Conservation (phyloP, 441 rosid genomes). For the Gossypium aridum region DNA sequence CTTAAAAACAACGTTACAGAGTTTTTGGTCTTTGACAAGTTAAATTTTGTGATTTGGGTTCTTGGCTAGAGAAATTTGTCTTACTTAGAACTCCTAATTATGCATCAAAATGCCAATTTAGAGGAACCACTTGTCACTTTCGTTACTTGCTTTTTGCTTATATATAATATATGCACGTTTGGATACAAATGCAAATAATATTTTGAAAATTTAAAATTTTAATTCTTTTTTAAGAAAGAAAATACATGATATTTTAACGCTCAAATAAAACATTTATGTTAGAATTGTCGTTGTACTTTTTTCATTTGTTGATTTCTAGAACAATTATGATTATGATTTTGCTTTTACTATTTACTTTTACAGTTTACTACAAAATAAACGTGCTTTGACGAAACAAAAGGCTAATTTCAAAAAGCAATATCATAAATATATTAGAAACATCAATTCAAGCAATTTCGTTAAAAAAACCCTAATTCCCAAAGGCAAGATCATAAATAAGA, state of each 20-base stretch:
- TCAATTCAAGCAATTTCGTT: background rate
- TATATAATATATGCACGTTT: background rate
- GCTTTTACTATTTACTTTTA: background rate
- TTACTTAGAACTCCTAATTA: background rate
- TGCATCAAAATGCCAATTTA: background rate
- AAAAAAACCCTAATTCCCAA: slow-evolving; percentile 3
- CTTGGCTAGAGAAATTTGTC: background rate
- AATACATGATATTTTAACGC: background rate
- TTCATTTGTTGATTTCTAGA: background rate
- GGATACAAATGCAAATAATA: background rate
- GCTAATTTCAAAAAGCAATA: background rate
- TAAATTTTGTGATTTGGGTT: background rate
- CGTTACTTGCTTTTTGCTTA: background rate
- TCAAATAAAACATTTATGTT: background rate
- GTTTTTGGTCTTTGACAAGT: background rate
- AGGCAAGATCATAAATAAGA: background rate
- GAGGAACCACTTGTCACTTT: background rate
- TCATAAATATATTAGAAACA: background rate
- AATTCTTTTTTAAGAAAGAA: background rate
- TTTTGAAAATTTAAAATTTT: background rate
- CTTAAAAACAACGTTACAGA: no score
- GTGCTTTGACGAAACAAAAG: background rate
- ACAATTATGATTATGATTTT: background rate
- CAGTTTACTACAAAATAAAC: background rate
- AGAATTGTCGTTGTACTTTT: background rate